phyloP scores from a whole-genome alignment of 169 alveolate genomes.

The Condylostoma magnum region DNA sequence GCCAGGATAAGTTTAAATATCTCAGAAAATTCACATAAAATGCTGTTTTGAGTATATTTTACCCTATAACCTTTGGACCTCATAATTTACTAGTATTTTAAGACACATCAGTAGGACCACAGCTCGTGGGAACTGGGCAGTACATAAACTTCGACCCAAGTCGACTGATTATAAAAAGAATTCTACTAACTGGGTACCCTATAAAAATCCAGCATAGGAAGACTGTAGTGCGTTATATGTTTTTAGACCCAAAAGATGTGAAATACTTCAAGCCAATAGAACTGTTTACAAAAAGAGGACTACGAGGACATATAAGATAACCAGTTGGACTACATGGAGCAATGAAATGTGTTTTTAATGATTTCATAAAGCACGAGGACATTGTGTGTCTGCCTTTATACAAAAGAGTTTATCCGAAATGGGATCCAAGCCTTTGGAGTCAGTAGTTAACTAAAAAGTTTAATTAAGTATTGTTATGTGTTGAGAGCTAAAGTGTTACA shows the following conservation, averaged over 20 bases:
- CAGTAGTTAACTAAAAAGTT: too few relatives aligned
- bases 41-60: slow-evolving; percentile 71
- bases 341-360: slow-evolving; percentile 97
- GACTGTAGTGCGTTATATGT: slow-evolving; percentile 97
- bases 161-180: slow-evolving; percentile 94
- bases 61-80: slow-evolving; percentile 76
- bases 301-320: slow-evolving; percentile 95
- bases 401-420: slow-evolving; percentile 93
- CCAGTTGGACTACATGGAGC: slow-evolving; percentile 99
- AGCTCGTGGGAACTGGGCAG: slow-evolving; percentile 86
- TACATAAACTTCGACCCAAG: slow-evolving; percentile 90
- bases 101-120: slow-evolving; percentile 39
- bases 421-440: slow-evolving; percentile 77
- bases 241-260: slow-evolving; percentile 95
- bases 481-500: too few relatives aligned
- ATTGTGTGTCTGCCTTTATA: slow-evolving; percentile 91
- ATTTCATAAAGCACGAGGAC: slow-evolving; percentile 93
- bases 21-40: slow-evolving; percentile 66
- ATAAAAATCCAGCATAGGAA: slow-evolving; percentile 92
- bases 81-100: slow-evolving; percentile 65
- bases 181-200: slow-evolving; percentile 96
- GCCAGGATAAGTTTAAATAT: slow-evolving; percentile 68
- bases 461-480: too few relatives aligned
- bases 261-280: slow-evolving; percentile 96
- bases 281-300: slow-evolving; percentile 95